These are phyloP conservation scores for Trebouxia sp. DNA, from an alignment of 139 green algal species.

Conservation along the genomic window DNA sequence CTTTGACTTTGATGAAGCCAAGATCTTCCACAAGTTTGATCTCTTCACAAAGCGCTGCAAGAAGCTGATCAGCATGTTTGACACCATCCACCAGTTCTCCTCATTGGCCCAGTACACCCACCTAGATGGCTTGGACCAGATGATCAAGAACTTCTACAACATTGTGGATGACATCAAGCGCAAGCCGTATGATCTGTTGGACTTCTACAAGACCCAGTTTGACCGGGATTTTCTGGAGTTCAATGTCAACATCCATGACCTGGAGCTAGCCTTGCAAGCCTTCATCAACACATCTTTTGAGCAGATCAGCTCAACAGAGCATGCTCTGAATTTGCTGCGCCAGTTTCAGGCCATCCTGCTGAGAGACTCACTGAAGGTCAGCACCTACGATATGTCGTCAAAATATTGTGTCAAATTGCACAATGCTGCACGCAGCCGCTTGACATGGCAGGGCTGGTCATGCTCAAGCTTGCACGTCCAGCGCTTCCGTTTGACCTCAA, in stretches of 20 bases:
- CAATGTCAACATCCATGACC: slow-evolving; percentile 93
- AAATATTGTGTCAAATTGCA: too few species aligned
- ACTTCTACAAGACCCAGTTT: slow-evolving; percentile 84
- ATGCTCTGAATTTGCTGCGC: slow-evolving; percentile 82
- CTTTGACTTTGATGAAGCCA: slow-evolving; percentile 76
- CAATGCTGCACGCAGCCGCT: too few species aligned
- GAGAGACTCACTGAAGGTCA: slow-evolving; percentile 75
- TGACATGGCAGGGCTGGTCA: too few species aligned
- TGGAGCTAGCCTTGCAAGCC: slow-evolving; percentile 83
- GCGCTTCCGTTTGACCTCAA: too few species aligned
- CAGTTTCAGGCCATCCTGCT: slow-evolving; percentile 89
- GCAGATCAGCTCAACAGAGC: slow-evolving; percentile 84
- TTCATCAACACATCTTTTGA: slow-evolving; percentile 89
- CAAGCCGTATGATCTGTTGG: slow-evolving; percentile 91
- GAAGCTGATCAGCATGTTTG: slow-evolving; percentile 91
- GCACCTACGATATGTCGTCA: too few species aligned
- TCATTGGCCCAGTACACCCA: slow-evolving; percentile 83
- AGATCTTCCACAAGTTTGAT: slow-evolving; percentile 88
- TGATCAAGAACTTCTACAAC: slow-evolving; percentile 80
- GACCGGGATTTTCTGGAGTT: slow-evolving; percentile 95
- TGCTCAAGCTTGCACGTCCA: too few species aligned
- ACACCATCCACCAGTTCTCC: slow-evolving; percentile 88
- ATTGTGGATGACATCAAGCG: slow-evolving; percentile 89
- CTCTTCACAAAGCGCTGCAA: slow-evolving; percentile 87
- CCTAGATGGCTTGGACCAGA: slow-evolving; percentile 78